phyloP scores from a whole-genome alignment of 2,329 filamentous ascomycete species.

The Neonectria ditissima region DNA sequence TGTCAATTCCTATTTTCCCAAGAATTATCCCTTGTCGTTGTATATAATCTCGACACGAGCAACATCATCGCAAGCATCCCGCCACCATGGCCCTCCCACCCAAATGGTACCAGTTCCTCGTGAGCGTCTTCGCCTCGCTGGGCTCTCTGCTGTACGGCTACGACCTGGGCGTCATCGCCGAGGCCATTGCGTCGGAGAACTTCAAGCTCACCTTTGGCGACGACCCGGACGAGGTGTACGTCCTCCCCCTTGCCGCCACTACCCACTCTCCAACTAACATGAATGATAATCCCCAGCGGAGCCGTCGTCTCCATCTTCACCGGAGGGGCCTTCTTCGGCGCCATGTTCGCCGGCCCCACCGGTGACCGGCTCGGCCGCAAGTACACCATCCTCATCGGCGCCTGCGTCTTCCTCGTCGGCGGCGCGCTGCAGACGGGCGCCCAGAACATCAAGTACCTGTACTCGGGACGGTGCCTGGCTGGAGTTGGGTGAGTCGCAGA shows the following conservation, averaged over 20 bases:
- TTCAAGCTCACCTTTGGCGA: slow-evolving; percentile 55
- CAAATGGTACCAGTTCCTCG: slow-evolving; percentile 63
- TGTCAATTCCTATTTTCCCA: not conserved
- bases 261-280: not conserved
- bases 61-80: not conserved
- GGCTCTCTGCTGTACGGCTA: slow-evolving; percentile 43
- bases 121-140: slow-evolving; percentile 46
- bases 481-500: slow-evolving; percentile 62
- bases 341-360: slow-evolving; percentile 70
- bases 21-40: not conserved
- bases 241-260: no score
- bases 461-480: slow-evolving; percentile 76
- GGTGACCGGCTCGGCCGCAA: slow-evolving; percentile 77
- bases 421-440: slow-evolving; percentile 81
- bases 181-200: slow-evolving; percentile 62
- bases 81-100: slow-evolving; percentile 56
- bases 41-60: not conserved
- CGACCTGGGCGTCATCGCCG: slow-evolving; percentile 53
- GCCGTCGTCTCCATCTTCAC: slow-evolving; percentile 78
- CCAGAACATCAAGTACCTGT: slow-evolving; percentile 68
- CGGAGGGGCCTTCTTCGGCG: slow-evolving; percentile 79
- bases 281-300: slow-evolving; percentile 17
- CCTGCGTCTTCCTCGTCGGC: slow-evolving; percentile 77
- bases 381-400: slow-evolving; percentile 78
- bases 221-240: slow-evolving; percentile 53